Evolutionary conservation across 768 basidiomycete species (phyloP).

Genomic region (Sporobolomyces phaffii): DNA sequence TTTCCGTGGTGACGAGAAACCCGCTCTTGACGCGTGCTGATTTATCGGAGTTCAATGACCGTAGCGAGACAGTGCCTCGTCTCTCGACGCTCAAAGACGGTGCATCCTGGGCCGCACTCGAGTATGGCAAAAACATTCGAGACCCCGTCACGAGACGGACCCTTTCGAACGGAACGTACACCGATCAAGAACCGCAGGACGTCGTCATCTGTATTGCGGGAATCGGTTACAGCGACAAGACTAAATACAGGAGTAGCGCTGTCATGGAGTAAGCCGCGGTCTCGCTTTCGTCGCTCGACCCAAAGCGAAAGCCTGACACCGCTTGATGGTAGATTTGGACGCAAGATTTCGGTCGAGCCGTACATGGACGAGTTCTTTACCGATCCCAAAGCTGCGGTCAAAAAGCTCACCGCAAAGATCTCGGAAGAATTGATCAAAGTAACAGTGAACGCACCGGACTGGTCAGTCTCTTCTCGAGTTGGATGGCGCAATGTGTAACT

Average conservation of each 20-base stretch:
- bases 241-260: slow-evolving; percentile 85
- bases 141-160: slow-evolving; percentile 42
- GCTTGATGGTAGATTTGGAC: slow-evolving; percentile 63
- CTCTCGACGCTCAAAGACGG: slow-evolving; percentile 86
- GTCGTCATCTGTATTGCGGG: slow-evolving; percentile 38
- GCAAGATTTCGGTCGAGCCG: slow-evolving; percentile 66
- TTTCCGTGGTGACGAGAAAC: too few relatives aligned
- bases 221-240: slow-evolving; percentile 92
- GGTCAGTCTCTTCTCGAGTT: slow-evolving; percentile 49
- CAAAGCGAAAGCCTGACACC: background rate
- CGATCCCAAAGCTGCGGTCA: slow-evolving; percentile 71
- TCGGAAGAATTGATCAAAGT: slow-evolving; percentile 64
- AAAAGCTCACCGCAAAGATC: slow-evolving; percentile 70
- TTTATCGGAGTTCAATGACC: too few relatives aligned
- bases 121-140: slow-evolving; percentile 74
- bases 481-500: background rate
- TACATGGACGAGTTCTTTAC: slow-evolving; percentile 73
- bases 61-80: slow-evolving; percentile 76
- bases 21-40: too few relatives aligned
- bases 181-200: slow-evolving; percentile 21
- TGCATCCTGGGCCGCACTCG: slow-evolving; percentile 87
- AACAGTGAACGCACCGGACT: slow-evolving; percentile 89
- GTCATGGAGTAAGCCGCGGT: slow-evolving; percentile 48
- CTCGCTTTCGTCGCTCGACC: background rate
- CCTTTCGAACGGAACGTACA: slow-evolving; percentile 11